Percentiles rank a stretch among this genome's conserved stretches.
phyloP scores from a whole-genome alignment of 2,329 filamentous ascomycete species.

The Dryadomyces quercivorus region DNA sequence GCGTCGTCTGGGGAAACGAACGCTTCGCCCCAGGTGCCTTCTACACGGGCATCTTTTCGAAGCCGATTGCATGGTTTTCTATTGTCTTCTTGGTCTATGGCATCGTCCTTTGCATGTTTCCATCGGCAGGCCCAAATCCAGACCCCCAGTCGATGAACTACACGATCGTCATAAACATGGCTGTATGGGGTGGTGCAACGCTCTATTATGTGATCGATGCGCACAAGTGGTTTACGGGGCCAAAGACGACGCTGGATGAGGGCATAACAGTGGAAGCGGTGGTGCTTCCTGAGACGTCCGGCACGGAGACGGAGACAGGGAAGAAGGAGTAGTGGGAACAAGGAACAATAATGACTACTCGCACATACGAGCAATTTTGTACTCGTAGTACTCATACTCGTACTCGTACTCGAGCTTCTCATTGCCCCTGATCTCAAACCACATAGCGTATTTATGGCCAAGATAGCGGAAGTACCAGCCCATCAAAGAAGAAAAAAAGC shows the following conservation, averaged over 20 bases:
- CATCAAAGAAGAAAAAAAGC: no score
- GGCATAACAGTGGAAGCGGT: background rate
- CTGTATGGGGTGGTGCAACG: constrained; percentile 44
- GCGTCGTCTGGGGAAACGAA: constrained; percentile 42
- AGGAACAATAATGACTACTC: background rate
- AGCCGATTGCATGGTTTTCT: constrained; percentile 39
- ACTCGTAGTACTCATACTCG: no score
- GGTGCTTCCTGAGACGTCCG: background rate
- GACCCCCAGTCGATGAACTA: constrained; percentile 45
- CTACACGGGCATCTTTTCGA: constrained; percentile 41
- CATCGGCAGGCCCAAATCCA: constrained; percentile 39
- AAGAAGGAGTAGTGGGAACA: background rate
- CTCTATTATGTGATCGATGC: constrained; percentile 44
- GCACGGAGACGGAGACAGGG: no score
- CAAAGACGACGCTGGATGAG: constrained; percentile 39
- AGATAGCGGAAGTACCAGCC: no score
- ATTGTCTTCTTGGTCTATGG: constrained; percentile 43
- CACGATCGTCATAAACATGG: constrained; percentile 47
- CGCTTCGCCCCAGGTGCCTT: constrained; percentile 48
- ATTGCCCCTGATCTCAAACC: no score
- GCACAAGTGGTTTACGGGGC: constrained; percentile 47
- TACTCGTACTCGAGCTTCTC: no score
- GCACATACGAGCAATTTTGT: no score
- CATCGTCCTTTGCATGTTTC: constrained; percentile 46
- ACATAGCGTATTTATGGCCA: no score